Evolutionary conservation across 352 stramenopile species (phyloP), one percentile per base, ranked within the genome.

Genomic region (Elongisporangium undulatum): DNA sequence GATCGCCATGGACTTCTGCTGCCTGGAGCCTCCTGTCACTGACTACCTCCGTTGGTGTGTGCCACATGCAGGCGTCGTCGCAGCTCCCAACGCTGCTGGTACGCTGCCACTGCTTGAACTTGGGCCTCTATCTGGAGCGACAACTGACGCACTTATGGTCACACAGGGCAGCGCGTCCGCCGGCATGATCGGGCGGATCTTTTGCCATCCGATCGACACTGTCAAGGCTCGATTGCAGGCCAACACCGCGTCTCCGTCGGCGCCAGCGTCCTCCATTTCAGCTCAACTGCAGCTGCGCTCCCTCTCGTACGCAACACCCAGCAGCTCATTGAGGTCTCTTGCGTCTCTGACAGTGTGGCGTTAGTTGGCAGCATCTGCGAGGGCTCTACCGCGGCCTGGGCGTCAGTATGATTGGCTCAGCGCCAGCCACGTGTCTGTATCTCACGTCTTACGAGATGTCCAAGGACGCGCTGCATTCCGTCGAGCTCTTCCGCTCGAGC

Each of bases 391-490:
- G 93, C 54, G 97, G 97, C 3, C 90, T 99, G 59, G 94, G 92
- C 17, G 93, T 98, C 16, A 97, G 96, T 39, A 85, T 98, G 62
- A 55, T 98, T 21, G 95, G 95, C 10, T 97, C 95, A 13, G 97
- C 95, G 49, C 97, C 97, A 10, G 97, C 92, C 1, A 98, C 94
- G 51, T 96, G 96, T 62, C 68, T 99, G 5, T 99, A 99, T 77
- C 72, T 99, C 55, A 97, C 90, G 26, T 97, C 93, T 16, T 99
- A 99, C 77, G 96, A 99, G 62, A 74, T 94, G 41, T 86, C 68
- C 22, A 92, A 88, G 63, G 77, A 89, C 61, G 68, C 65, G 52
- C 65, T 92, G 9, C 67, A 82, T 45, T 38, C 8, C 19, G 51
- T 84, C 13, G 63, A 73, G 9, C 53, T 76, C 24, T 83, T 91